These are phyloP conservation scores for Podila verticillata DNA, from an alignment of 192 early-diverging fungal genomes.

Conservation along the genomic window DNA sequence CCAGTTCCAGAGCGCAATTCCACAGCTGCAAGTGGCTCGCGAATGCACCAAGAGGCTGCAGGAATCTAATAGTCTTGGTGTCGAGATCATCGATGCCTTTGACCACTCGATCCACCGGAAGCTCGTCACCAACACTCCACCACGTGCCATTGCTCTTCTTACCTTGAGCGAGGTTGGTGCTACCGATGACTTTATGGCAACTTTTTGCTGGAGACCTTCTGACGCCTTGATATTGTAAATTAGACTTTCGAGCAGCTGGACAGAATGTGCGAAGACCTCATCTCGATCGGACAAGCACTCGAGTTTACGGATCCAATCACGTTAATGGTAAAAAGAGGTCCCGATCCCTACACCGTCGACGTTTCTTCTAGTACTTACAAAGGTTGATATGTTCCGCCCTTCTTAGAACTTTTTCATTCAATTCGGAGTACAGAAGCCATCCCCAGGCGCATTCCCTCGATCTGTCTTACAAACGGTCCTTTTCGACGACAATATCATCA, in stretches of 20 bases:
- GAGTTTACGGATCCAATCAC: slow-evolving; percentile 54
- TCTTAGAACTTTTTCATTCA: slow-evolving; percentile 64
- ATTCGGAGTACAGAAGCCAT: slow-evolving; percentile 54
- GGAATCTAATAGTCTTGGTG: slow-evolving; percentile 34
- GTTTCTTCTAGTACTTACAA: not conserved
- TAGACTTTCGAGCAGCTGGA: slow-evolving; percentile 55
- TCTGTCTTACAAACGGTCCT: slow-evolving; percentile 58
- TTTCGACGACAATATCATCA: slow-evolving; percentile 48
- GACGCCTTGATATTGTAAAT: not conserved
- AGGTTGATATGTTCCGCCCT: not conserved
- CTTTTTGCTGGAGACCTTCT: not conserved
- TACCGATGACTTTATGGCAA: not conserved
- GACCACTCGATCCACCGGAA: slow-evolving; percentile 72
- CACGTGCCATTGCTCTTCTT: slow-evolving; percentile 63
- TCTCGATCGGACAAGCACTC: slow-evolving; percentile 51
- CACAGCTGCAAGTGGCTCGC: slow-evolving; percentile 20
- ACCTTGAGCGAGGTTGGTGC: slow-evolving; percentile 55
- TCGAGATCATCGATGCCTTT: slow-evolving; percentile 56
- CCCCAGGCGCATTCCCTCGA: slow-evolving; percentile 63
- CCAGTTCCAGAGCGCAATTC: slow-evolving; percentile 49
- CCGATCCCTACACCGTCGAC: not conserved
- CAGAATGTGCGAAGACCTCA: slow-evolving; percentile 45
- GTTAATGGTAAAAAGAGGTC: slow-evolving; percentile 50
- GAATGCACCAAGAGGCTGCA: slow-evolving; percentile 17
- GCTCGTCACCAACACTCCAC: slow-evolving; percentile 68